A percentile compares a stretch with the other conserved stretches of the same genome.
Conservation (phyloP, 371 early-diverging fungal species). For the Rhizoclosmatium hyalinum region DNA sequence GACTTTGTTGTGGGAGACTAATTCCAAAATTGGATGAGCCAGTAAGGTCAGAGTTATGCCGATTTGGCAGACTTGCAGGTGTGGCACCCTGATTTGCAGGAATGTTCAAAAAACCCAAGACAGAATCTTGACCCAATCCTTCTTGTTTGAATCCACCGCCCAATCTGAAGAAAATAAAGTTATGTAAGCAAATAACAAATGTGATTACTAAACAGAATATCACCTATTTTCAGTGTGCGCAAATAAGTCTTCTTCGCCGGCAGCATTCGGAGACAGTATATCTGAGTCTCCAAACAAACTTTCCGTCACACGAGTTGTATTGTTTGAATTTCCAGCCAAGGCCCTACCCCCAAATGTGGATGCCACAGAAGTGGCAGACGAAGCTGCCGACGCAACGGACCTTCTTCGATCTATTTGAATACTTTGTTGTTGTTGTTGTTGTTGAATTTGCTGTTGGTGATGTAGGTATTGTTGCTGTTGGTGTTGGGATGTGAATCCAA, state of each 20-base stretch:
- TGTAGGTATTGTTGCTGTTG: neutral
- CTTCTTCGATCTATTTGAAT: neutral
- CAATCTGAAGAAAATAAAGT: neutral
- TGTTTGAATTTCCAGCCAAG: neutral
- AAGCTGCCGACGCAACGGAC: constrained; percentile 3
- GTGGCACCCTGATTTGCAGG: neutral
- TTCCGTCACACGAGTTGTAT: neutral
- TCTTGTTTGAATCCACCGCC: neutral
- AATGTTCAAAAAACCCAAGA: constrained; percentile 19
- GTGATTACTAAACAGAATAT: neutral
- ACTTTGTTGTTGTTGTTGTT: neutral
- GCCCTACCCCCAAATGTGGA: constrained; percentile 22
- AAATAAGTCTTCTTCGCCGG: constrained; percentile 19
- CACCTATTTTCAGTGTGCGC: neutral
- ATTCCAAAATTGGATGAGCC: neutral
- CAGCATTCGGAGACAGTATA: constrained; percentile 10
- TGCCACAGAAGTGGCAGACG: constrained; percentile 7
- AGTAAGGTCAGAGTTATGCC: neutral
- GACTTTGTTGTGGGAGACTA: constrained; percentile 15
- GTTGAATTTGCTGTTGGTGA: constrained; percentile 2
- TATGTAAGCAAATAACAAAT: neutral
- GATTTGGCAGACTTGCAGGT: neutral
- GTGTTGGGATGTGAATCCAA: neutral
- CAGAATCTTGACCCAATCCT: neutral
- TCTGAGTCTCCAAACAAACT: constrained; percentile 25